These are phyloP conservation scores for Russula sp. DNA, from an alignment of 768 basidiomycete species.

Conservation along the genomic window DNA sequence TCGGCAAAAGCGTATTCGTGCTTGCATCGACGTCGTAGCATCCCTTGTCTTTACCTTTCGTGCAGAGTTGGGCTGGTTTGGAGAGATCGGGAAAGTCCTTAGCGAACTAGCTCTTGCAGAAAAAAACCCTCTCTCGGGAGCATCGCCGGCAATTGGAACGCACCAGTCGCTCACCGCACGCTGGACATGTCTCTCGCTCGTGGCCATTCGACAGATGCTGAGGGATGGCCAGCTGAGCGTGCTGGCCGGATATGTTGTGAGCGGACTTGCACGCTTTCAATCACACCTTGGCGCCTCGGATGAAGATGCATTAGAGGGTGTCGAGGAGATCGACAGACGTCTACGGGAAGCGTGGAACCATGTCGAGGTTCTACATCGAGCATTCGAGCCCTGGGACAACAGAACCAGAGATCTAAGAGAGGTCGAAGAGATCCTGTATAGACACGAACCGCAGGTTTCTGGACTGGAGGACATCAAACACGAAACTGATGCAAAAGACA, in stretches of 20 bases:
- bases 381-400: not conserved
- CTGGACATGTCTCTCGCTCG: constrained; percentile 9
- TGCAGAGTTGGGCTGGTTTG: not conserved
- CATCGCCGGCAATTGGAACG: not conserved
- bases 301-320: not conserved
- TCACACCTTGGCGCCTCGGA: not conserved
- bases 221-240: not conserved
- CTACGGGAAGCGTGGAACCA: not conserved
- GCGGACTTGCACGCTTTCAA: not conserved
- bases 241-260: not conserved
- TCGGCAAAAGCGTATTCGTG: not conserved
- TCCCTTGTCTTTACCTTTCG: not conserved
- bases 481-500: not conserved
- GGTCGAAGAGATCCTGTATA: not conserved
- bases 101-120: not conserved
- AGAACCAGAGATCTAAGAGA: not conserved
- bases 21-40: not conserved
- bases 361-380: not conserved
- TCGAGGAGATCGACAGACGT: not conserved
- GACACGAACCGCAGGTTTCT: not conserved
- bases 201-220: not conserved
- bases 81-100: not conserved
- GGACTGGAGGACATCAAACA: not conserved
- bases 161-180: not conserved
- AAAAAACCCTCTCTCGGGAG: not conserved